Evolutionary conservation across 768 basidiomycete species (phyloP), one percentile per base, ranked within the genome.

Genomic region (Pleurotus pulmonarius): DNA sequence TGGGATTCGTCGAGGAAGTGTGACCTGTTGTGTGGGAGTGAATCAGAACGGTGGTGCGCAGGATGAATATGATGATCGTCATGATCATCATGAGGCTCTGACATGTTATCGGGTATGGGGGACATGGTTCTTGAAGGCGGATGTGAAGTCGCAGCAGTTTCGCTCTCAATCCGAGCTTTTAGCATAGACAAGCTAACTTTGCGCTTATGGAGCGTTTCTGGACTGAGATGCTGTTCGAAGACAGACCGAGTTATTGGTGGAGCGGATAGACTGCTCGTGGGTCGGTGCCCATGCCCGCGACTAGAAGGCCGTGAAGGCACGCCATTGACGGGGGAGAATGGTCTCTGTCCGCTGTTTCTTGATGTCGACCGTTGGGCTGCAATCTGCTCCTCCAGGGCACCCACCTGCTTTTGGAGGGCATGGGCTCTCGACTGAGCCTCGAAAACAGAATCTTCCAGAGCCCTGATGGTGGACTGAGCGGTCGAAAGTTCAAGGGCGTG

Each of bases 1-100:
- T 93, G 91, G 24, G 90, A 85, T 62, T 93, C 91, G 63, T 94
- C 92, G 73, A 92, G 73, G 66, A 92, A 93, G 64, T 91, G 90
- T 3, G 88, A 79, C 51, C 86, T 83, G 60, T 72, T 70, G 26
- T 61, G 57, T 46, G 69, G 64, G 57, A 65, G 64, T 24, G 64
- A 65, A 26, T 60, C 62, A 47, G 39, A 67, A 62, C 22, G 65
- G 56, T 62, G 66, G 57, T 57, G 60, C 48, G 51, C 43, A 46
- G 29, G 60, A 56, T 34, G 20, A 20, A 20, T 3, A 1, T 20
- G 61, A 59, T 64, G 70, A 61, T 68, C 69, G 59, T 34, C 41
- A 49, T 60, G 47, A 67, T 71, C 52, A 64, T 69, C 29, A 11
- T 34, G 11, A 11, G 29, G 29, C 29, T 34, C 29, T 34, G 66